A percentile compares a stretch with the other conserved stretches of the same genome.
Evolutionary conservation across 176 grass and related monocot genomes (phyloP).

Genomic region (Bothriochloa decipiens): DNA sequence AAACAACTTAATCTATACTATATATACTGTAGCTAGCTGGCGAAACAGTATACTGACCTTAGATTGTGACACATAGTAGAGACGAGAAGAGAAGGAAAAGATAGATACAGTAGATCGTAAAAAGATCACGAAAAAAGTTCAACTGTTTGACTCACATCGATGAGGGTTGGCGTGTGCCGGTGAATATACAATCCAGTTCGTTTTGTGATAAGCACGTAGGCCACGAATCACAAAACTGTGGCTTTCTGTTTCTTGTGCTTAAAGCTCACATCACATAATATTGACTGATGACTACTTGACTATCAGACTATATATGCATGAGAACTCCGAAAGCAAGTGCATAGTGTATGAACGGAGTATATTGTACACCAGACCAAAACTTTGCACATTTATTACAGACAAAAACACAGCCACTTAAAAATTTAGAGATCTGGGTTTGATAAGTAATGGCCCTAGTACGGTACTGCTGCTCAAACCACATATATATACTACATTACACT

Average conservation of each 20-base stretch:
- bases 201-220: constrained; percentile 36
- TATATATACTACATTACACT: not conserved
- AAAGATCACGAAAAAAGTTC: constrained; percentile 11
- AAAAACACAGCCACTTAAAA: not conserved
- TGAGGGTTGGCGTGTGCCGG: constrained; percentile 20
- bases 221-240: constrained; percentile 20
- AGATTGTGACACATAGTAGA: constrained; percentile 13
- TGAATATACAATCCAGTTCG: constrained; percentile 43
- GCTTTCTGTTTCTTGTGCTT: constrained; percentile 1
- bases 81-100: constrained; percentile 8
- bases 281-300: constrained; percentile 18
- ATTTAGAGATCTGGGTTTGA: not conserved
- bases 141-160: constrained; percentile 14
- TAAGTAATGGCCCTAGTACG: not conserved
- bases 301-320: no score
- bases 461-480: not conserved
- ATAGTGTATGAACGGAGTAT: not conserved
- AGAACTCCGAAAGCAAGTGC: not conserved
- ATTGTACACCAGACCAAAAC: not conserved
- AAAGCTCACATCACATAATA: constrained; percentile 4
- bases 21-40: constrained; percentile 21
- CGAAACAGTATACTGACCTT: constrained; percentile 21
- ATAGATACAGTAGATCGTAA: not conserved
- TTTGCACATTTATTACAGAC: not conserved
- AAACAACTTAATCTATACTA: constrained; percentile 27